These are phyloP conservation scores for Asterionellopsis glacialis DNA, from an alignment of 108 stramenopile genomes.

Conservation along the genomic window DNA sequence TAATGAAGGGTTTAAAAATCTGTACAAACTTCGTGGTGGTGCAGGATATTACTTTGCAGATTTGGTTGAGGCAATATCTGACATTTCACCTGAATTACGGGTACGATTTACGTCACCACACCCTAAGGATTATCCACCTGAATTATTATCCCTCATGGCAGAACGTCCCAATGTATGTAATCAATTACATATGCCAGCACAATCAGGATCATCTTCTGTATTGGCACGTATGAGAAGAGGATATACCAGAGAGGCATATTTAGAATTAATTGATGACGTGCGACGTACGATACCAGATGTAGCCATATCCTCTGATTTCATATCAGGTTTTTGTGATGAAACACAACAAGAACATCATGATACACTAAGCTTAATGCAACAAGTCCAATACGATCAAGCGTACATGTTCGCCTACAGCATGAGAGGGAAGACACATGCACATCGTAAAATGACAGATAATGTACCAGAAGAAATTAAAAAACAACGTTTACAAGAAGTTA, in stretches of 20 bases:
- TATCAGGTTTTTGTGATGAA: slow-evolving; percentile 97
- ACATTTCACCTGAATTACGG: slow-evolving; percentile 87
- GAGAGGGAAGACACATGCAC: slow-evolving; percentile 94
- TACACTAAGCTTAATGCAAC: slow-evolving; percentile 85
- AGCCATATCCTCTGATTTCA: slow-evolving; percentile 93
- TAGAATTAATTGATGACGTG: slow-evolving; percentile 76
- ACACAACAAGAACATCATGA: slow-evolving; percentile 93
- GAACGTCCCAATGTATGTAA: slow-evolving; percentile 88
- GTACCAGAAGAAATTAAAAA: slow-evolving; percentile 89
- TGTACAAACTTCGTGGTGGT: slow-evolving; percentile 65
- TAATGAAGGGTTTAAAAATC: slow-evolving; percentile 80
- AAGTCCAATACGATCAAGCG: slow-evolving; percentile 90
- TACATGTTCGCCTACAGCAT: slow-evolving; percentile 97
- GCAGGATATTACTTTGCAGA: slow-evolving; percentile 94
- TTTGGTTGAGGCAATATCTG: slow-evolving; percentile 80
- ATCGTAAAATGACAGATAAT: slow-evolving; percentile 88
- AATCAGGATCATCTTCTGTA: slow-evolving; percentile 88
- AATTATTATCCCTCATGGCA: slow-evolving; percentile 86
- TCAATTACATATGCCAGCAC: slow-evolving; percentile 95
- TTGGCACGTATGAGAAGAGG: slow-evolving; percentile 93
- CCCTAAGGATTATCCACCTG: slow-evolving; percentile 96
- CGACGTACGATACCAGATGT: slow-evolving; percentile 82
- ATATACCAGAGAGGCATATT: slow-evolving; percentile 93
- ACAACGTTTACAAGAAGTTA: slow-evolving; percentile 83
- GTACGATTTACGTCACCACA: slow-evolving; percentile 98